Base-by-base conservation (phyloP, 148 eudicot genomes). In the Dianthus caryophyllus region DNA sequence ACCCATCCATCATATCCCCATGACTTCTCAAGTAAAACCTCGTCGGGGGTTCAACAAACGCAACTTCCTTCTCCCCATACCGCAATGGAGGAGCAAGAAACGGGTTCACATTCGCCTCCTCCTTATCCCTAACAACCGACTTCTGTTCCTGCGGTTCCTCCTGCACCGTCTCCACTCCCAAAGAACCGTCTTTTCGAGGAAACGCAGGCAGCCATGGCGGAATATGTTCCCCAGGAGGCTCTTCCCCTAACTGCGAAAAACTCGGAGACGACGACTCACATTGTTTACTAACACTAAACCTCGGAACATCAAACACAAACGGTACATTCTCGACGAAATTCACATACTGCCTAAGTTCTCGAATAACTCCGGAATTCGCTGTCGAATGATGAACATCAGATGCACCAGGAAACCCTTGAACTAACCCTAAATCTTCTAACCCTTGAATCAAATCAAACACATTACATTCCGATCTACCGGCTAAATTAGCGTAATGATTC, bases 191-290 rank as follows among this genome's bases (percentile, higher is more conserved):
- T 25, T 44, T 43, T 51, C 69, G 80, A 25, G 98, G 98, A 65
- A 93, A 84, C n/a, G 66, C 75, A 7, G 98, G 96, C 79, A 93
- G 79, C 98, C 96, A 93, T 0, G 41, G 18, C 0, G 98, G 96
- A 24, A 93, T 77, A 78, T 89, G 95, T 8, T 83, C 87, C 41
- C 65, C 76, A 2, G 76, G 86, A 0, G 86, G 76, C 24, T 41
- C 66, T 71, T 74, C 80, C 9, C 83, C 88, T 1, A 56, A 31
- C 56, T 75, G 74, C 12, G 38, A 29, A 81, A 87, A 87, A 76
- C 85, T 84, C 17, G 68, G 73, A 12, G 46, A 61, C 17, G 46
- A 61, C 17, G 29, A 46, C 20, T 65, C 74, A 46, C 61, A 39
- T 20, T 80, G 80, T 74, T 54, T 85, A 46, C 68, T 7, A 55